Evolutionary conservation across 371 early-diverging fungal species (phyloP).

Genomic region (Mortierella sp.): DNA sequence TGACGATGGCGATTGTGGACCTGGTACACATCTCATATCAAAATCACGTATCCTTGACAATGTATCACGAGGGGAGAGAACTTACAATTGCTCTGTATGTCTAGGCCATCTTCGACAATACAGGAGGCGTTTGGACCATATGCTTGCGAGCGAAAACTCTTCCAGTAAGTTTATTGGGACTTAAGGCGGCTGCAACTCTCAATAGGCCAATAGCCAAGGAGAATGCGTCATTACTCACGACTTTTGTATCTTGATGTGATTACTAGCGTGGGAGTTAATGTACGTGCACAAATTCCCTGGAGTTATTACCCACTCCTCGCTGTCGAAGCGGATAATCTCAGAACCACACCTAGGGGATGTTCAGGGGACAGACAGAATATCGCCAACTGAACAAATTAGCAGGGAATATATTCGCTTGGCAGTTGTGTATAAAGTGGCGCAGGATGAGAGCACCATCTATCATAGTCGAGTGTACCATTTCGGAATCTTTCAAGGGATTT

Average conservation of each 20-base stretch:
- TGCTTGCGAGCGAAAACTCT: slow-evolving; percentile 18
- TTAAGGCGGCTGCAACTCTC: neutral
- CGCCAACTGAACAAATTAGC: neutral
- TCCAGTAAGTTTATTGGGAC: slow-evolving; percentile 16
- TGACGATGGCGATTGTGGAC: slow-evolving; percentile 35
- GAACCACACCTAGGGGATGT: neutral
- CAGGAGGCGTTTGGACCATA: slow-evolving; percentile 25
- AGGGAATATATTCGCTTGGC: slow-evolving; percentile 34
- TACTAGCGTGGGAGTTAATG: slow-evolving; percentile 46
- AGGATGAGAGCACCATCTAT: slow-evolving; percentile 35
- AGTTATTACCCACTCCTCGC: slow-evolving; percentile 38
- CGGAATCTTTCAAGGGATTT: slow-evolving; percentile 23
- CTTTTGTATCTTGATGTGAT: neutral
- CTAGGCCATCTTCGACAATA: slow-evolving; percentile 45
- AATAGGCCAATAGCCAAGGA: neutral
- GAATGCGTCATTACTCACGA: neutral
- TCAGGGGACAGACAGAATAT: neutral
- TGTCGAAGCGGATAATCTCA: slow-evolving; percentile 31
- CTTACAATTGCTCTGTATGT: neutral
- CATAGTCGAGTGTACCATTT: slow-evolving; percentile 45
- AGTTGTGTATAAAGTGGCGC: slow-evolving; percentile 35
- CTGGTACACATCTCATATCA: slow-evolving; percentile 25
- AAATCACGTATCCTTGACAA: neutral
- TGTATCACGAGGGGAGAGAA: neutral
- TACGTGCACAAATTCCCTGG: slow-evolving; percentile 51